Conservation (phyloP, 345 rosid genomes). For the Cardamine occulta region DNA sequence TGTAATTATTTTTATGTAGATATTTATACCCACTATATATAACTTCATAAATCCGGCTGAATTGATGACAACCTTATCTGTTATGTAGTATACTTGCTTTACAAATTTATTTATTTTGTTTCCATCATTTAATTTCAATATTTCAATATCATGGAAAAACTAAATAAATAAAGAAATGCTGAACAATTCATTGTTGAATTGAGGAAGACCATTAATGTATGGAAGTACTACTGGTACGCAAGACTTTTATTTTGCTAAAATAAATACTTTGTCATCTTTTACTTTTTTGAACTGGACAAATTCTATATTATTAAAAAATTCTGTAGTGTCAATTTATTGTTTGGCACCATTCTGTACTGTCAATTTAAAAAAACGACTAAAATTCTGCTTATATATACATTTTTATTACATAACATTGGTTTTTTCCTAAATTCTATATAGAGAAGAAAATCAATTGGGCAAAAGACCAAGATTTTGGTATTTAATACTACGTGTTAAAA, state of each 20-base stretch:
- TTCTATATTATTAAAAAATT: background rate
- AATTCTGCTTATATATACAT: background rate
- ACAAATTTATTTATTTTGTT: too few relatives aligned
- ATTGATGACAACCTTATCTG: background rate
- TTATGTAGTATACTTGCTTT: background rate
- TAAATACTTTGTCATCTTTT: background rate
- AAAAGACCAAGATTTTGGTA: background rate
- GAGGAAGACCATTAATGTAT: constrained; percentile 11
- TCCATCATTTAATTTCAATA: background rate
- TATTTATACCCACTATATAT: background rate
- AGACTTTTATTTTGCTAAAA: constrained; percentile 8
- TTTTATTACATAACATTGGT: too few relatives aligned
- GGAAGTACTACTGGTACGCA: background rate
- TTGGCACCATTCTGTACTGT: background rate
- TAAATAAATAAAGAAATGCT: background rate
- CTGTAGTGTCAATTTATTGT: background rate
- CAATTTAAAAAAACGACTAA: background rate
- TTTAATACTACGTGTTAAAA: background rate
- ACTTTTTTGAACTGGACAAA: background rate
- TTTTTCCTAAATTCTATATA: background rate
- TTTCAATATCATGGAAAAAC: background rate
- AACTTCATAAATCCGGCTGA: background rate
- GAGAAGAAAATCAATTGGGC: background rate
- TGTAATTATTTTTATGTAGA: background rate
- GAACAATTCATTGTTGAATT: constrained; percentile 26